These are phyloP conservation scores for Cladosporium phlei DNA, from an alignment of 2,329 filamentous ascomycete genomes.

Conservation along the genomic window DNA sequence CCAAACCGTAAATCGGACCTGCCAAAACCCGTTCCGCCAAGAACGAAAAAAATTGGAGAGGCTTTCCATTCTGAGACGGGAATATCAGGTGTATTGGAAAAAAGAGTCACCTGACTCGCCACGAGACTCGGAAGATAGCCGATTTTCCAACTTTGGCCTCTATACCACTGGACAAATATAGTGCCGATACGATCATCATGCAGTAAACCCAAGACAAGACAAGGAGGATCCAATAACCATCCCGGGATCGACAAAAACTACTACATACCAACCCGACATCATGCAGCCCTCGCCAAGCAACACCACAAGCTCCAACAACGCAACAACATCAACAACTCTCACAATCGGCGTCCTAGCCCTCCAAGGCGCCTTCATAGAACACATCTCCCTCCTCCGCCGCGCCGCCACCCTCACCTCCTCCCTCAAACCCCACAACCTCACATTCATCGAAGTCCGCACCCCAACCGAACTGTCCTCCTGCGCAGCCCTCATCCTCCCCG, in stretches of 20 bases:
- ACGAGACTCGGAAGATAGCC: not conserved
- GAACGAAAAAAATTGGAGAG: too few species aligned
- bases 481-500: slow-evolving; percentile 82
- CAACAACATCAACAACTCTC: slow-evolving; percentile 26
- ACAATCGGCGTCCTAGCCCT: slow-evolving; percentile 66
- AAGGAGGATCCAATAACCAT: not conserved
- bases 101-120: not conserved
- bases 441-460: slow-evolving; percentile 76
- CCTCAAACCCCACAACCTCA: slow-evolving; percentile 21
- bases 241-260: too few species aligned
- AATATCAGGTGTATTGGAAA: too few species aligned
- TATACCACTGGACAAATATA: too few species aligned
- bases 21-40: too few species aligned
- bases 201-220: too few species aligned
- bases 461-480: slow-evolving; percentile 64
- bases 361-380: slow-evolving; percentile 90
- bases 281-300: not conserved
- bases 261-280: not conserved
- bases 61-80: too few species aligned
- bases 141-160: not conserved
- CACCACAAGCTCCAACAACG: not conserved
- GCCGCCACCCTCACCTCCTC: slow-evolving; percentile 47
- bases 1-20: too few species aligned
- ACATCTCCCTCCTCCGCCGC: slow-evolving; percentile 68
- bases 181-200: too few species aligned